These are phyloP conservation scores for Xylariaceae sp. DNA, from an alignment of 2,329 filamentous ascomycete species.

Conservation along the genomic window DNA sequence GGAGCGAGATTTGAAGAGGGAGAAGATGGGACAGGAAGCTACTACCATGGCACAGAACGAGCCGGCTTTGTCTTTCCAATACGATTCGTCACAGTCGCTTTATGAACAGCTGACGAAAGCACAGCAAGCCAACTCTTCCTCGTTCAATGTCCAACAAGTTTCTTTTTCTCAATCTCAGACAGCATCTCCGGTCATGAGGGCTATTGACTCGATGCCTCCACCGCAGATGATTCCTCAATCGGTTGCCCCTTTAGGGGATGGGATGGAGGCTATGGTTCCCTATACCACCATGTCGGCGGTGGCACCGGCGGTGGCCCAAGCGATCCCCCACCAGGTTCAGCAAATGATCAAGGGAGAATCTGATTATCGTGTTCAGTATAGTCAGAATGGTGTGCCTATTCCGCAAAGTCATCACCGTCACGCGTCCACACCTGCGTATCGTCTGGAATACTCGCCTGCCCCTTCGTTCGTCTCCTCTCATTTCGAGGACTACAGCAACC, in stretches of 20 bases:
- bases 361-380: constrained; percentile 84
- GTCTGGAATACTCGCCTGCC: constrained; percentile 92
- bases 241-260: constrained; percentile 56
- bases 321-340: constrained; percentile 58
- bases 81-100: constrained; percentile 97
- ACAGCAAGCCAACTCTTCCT: constrained; percentile 96
- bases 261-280: constrained; percentile 69
- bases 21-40: constrained; percentile 99
- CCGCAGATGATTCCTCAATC: constrained; percentile 68
- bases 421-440: constrained; percentile 96
- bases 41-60: constrained; percentile 94
- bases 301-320: constrained; percentile 63
- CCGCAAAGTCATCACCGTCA: constrained; percentile 83
- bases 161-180: constrained; percentile 72
- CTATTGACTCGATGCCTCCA: constrained; percentile 90
- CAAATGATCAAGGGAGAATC: constrained; percentile 81
- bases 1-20: constrained; percentile 94
- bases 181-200: constrained; percentile 82
- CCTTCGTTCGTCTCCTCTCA: constrained; percentile 98
- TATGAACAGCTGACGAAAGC: constrained; percentile 99
- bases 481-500: constrained; percentile 95
- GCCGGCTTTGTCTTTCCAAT: constrained; percentile 95
- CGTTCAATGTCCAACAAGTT: constrained; percentile 76
- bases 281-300: constrained; percentile 67
- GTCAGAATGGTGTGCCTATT: constrained; percentile 84